phyloP scores from a whole-genome alignment of 208 protist species.

The Leishmania arabica region DNA sequence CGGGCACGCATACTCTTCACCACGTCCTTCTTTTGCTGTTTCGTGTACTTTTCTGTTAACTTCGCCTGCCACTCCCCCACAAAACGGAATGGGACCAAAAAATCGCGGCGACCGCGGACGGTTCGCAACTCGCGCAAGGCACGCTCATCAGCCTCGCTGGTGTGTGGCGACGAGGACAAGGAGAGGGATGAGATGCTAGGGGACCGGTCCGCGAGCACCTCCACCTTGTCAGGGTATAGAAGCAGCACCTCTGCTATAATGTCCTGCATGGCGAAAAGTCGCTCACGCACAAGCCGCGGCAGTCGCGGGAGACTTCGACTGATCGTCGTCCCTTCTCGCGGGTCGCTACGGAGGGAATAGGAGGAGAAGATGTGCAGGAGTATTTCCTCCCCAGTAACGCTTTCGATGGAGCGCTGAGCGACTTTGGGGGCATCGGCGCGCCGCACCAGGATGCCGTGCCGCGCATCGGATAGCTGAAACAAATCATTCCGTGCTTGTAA shows the following conservation, averaged over 20 bases:
- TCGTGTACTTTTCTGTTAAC: conserved; percentile 49
- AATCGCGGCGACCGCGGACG: conserved; percentile 41
- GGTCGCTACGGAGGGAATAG: conserved; percentile 62
- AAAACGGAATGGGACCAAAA: conserved; percentile 79
- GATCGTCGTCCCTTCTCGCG: conserved; percentile 59
- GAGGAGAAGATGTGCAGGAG: conserved; percentile 60
- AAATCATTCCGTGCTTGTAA: conserved; percentile 25
- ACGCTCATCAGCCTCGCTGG: conserved; percentile 5
- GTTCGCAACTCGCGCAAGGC: conserved; percentile 25
- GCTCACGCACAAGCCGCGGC: conserved; percentile 34
- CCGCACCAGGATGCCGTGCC: conserved; percentile 55
- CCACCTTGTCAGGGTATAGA: conserved; percentile 76
- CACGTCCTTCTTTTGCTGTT: conserved; percentile 20
- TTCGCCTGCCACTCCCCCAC: conserved; percentile 69
- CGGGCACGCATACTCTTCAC: neutral
- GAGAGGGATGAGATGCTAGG: neutral
- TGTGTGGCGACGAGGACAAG: neutral
- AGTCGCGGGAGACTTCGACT: conserved; percentile 50
- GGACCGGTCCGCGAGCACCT: conserved; percentile 28
- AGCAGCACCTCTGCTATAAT: conserved; percentile 61
- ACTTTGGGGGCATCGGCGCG: conserved; percentile 58
- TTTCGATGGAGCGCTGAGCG: conserved; percentile 21
- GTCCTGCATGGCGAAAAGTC: conserved; percentile 55
- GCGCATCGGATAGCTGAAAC: conserved; percentile 29
- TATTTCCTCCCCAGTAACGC: conserved; percentile 65